phyloP scores from a whole-genome alignment of 176 grass and related monocot species.

The Eragrostis nindensis region DNA sequence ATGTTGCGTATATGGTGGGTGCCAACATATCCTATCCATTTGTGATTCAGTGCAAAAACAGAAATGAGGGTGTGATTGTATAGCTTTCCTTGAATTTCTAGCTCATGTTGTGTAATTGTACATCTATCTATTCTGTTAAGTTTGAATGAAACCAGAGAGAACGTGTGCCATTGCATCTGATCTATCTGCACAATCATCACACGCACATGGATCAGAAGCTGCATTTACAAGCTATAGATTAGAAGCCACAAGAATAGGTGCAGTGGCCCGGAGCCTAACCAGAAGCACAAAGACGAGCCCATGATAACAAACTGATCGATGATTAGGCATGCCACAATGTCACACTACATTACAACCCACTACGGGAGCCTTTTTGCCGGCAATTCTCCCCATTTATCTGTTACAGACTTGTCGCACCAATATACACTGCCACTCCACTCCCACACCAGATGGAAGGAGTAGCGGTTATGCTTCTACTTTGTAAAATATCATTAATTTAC shows the following conservation, averaged over 20 bases:
- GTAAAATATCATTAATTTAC: background rate
- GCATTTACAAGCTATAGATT: background rate
- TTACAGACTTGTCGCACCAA: background rate
- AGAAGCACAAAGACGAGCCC: background rate
- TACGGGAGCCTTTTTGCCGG: background rate
- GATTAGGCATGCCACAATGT: background rate
- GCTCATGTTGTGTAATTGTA: no score
- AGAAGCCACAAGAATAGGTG: background rate
- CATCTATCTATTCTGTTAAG: no score
- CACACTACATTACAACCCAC: background rate
- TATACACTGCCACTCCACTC: slow-evolving; percentile 27
- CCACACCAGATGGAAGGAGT: background rate
- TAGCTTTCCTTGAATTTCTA: no score
- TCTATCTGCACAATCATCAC: background rate
- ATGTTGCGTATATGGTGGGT: no score
- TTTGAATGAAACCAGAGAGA: no score
- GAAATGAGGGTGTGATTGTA: no score
- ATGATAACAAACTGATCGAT: background rate
- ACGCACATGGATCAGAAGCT: background rate
- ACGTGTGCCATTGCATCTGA: no score
- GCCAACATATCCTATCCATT: no score
- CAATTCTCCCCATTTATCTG: background rate
- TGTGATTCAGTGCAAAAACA: no score
- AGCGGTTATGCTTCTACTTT: background rate
- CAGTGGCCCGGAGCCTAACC: background rate